These are phyloP conservation scores for Alternaria gaisen DNA, from an alignment of 2,329 filamentous ascomycete genomes.

Conservation along the genomic window DNA sequence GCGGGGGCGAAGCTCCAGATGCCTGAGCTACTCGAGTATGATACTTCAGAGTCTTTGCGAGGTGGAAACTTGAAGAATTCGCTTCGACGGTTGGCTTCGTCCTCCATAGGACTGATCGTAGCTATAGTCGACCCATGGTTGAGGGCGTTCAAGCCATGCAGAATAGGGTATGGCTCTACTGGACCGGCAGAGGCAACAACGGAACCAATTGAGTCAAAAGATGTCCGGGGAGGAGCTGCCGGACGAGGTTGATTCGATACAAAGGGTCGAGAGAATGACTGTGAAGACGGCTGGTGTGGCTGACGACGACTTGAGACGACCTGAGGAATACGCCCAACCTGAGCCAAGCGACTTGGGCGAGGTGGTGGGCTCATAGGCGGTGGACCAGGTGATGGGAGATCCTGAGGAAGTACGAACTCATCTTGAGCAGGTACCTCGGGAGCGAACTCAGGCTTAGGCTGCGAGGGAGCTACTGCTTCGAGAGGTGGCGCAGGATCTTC, in stretches of 20 bases:
- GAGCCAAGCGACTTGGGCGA: slow-evolving; percentile 73
- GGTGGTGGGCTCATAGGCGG: slow-evolving; percentile 44
- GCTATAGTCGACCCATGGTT: slow-evolving; percentile 52
- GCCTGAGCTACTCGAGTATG: slow-evolving; percentile 72
- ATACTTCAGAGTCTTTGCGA: slow-evolving; percentile 74
- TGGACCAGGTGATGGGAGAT: slow-evolving; percentile 35
- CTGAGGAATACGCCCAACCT: slow-evolving; percentile 85
- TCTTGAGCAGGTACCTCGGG: slow-evolving; percentile 10
- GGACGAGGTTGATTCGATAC: slow-evolving; percentile 55
- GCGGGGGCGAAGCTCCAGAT: slow-evolving; percentile 67
- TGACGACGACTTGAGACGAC: slow-evolving; percentile 74
- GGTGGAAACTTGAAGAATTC: slow-evolving; percentile 81
- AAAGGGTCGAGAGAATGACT: slow-evolving; percentile 89
- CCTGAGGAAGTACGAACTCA: slow-evolving; percentile 12
- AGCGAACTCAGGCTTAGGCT: background rate
- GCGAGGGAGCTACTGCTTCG: background rate
- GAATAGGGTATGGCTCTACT: slow-evolving; percentile 46
- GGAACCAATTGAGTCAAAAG: slow-evolving; percentile 43
- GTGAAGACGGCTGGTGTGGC: slow-evolving; percentile 72
- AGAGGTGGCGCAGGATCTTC: slow-evolving; percentile 10
- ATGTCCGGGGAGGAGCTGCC: slow-evolving; percentile 42
- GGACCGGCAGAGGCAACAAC: slow-evolving; percentile 40
- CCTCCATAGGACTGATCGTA: slow-evolving; percentile 43
- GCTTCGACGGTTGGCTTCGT: slow-evolving; percentile 41
- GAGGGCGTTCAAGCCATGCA: slow-evolving; percentile 46